These are phyloP conservation scores for Neurospora sp. DNA, from an alignment of 495 filamentous ascomycete genomes.

Conservation along the genomic window DNA sequence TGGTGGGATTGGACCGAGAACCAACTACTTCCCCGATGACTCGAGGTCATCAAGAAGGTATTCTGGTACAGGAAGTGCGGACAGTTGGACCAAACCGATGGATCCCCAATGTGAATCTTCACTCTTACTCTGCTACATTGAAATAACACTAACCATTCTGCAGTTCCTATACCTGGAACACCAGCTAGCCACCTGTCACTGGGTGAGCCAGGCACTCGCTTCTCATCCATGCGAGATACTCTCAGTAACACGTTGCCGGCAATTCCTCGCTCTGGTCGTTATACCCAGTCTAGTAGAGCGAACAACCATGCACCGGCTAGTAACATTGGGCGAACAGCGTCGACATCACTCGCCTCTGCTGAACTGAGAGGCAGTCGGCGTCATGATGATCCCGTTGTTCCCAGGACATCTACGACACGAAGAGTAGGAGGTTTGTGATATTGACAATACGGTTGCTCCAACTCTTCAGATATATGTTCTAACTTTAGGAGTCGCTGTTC, in stretches of 20 bases:
- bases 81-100: slow-evolving; percentile 1
- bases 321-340: neutral
- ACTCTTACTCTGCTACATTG: neutral
- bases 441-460: neutral
- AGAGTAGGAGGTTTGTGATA: neutral
- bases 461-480: neutral
- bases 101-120: slow-evolving; percentile 3
- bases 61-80: neutral
- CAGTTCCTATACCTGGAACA: neutral
- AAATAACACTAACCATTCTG: neutral
- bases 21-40: neutral
- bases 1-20: neutral
- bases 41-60: neutral
- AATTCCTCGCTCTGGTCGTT: neutral
- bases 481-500: neutral
- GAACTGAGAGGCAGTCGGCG: neutral
- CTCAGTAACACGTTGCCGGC: neutral
- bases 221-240: neutral
- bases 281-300: neutral
- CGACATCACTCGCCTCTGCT: neutral
- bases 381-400: neutral
- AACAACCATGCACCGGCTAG: neutral
- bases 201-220: neutral
- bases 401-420: neutral
- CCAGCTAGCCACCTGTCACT: neutral